A percentile compares a stretch with the other conserved stretches of the same genome.
phyloP scores from a whole-genome alignment of 2,329 filamentous ascomycete species.

The Botrytis deweyae region DNA sequence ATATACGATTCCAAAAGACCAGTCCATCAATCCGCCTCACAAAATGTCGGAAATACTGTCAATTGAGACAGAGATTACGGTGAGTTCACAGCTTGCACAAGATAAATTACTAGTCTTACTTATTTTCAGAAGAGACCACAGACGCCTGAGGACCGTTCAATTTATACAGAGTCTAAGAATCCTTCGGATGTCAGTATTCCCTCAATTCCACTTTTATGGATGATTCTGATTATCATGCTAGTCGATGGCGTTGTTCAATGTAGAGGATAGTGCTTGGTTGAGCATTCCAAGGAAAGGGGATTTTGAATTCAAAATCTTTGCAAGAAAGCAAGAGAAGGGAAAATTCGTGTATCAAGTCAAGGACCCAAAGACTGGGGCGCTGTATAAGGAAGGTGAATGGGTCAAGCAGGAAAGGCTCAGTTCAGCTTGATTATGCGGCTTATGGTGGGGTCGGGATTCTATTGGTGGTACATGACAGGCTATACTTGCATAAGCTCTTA shows the following conservation, averaged over 20 bases:
- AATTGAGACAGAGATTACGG: background rate
- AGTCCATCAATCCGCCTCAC: background rate
- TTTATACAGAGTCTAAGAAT: constrained; percentile 12
- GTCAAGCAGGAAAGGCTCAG: constrained; percentile 17
- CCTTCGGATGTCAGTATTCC: background rate
- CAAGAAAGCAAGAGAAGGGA: constrained; percentile 3
- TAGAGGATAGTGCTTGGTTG: background rate
- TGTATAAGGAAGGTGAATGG: constrained; percentile 24
- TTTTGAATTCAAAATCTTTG: constrained; percentile 3
- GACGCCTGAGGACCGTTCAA: constrained; percentile 16
- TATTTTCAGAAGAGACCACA: background rate
- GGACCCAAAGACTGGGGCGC: constrained; percentile 1
- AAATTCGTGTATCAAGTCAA: constrained; percentile 23
- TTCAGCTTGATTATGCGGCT: background rate
- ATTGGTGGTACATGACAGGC: background rate
- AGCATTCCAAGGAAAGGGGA: constrained; percentile 1
- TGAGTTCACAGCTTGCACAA: background rate
- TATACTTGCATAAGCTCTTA: background rate
- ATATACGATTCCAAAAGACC: background rate
- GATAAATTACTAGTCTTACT: background rate
- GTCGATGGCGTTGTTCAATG: constrained; percentile 10
- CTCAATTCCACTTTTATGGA: background rate
- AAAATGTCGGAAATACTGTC: background rate
- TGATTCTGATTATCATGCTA: background rate
- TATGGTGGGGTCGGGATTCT: background rate